These are phyloP conservation scores for Fusarium fracticaudum DNA, from an alignment of 2,329 filamentous ascomycete species.

Conservation along the genomic window DNA sequence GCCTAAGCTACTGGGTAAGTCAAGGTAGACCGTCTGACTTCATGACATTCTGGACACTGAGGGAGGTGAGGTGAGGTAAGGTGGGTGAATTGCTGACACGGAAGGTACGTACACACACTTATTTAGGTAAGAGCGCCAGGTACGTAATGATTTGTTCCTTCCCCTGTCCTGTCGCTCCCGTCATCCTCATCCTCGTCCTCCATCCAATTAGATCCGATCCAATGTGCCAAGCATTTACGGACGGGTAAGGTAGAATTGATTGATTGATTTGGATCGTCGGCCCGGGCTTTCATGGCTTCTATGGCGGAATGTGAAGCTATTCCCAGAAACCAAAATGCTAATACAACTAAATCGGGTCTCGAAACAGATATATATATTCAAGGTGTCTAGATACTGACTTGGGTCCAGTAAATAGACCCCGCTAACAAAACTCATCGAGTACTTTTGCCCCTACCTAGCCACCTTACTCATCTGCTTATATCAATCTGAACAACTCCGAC, in stretches of 20 bases:
- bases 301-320: constrained; percentile 16
- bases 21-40: constrained; percentile 19
- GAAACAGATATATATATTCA: not conserved
- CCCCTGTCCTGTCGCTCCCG: constrained; percentile 13
- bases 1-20: not conserved
- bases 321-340: not conserved
- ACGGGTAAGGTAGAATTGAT: too few relatives aligned
- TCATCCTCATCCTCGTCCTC: not conserved
- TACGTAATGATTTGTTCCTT: constrained; percentile 27
- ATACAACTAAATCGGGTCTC: not conserved
- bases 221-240: not conserved
- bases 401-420: not conserved
- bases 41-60: constrained; percentile 34
- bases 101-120: constrained; percentile 34
- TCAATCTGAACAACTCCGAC: not conserved
- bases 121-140: not conserved
- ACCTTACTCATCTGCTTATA: not conserved
- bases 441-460: not conserved
- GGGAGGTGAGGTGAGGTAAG: not conserved
- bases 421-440: not conserved
- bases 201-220: not conserved
- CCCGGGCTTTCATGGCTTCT: not conserved
- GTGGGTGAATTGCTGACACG: constrained; percentile 34
- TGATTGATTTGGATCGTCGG: not conserved
- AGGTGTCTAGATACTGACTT: not conserved